Conservation (phyloP, 2,329 filamentous ascomycete species). For the Talaromyces sp. region DNA sequence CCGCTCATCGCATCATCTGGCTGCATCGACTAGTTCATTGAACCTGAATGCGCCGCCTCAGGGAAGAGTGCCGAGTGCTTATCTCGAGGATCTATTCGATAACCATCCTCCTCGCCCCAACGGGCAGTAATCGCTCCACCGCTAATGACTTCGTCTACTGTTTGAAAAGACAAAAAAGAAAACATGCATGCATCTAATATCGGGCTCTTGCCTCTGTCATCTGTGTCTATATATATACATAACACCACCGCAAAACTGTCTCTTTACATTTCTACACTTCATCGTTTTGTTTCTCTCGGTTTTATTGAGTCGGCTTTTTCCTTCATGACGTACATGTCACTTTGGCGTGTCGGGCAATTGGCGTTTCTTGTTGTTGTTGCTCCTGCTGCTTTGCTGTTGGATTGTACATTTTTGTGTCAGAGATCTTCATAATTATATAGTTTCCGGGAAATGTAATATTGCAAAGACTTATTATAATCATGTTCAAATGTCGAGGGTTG, state of each 20-base stretch:
- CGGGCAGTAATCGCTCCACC: neutral
- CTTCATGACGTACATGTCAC: slow-evolving; percentile 16
- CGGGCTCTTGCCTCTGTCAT: neutral
- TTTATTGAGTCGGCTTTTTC: too few relatives aligned
- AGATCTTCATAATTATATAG: slow-evolving; percentile 10
- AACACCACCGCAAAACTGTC: neutral
- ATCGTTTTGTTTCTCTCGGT: neutral
- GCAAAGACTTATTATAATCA: neutral
- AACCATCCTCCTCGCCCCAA: slow-evolving; percentile 52
- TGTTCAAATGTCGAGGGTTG: neutral
- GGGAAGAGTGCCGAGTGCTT: slow-evolving; percentile 79
- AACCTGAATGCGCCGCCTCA: slow-evolving; percentile 64
- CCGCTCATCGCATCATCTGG: slow-evolving; percentile 32
- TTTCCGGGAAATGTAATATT: slow-evolving; percentile 3
- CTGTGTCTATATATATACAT: slow-evolving; percentile 2
- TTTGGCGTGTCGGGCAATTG: slow-evolving; percentile 5
- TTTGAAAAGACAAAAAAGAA: neutral
- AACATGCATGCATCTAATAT: neutral
- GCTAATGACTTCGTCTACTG: neutral
- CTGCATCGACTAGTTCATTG: slow-evolving; percentile 58
- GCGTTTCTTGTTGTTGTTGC: neutral
- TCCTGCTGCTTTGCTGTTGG: neutral
- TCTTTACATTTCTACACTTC: neutral
- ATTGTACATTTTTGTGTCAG: slow-evolving; percentile 6
- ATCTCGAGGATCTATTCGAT: slow-evolving; percentile 84